A percentile compares a stretch with the other conserved stretches of the same genome.
Evolutionary conservation across 2,329 filamentous ascomycete genomes (phyloP).

Genomic region (Alternaria sp.): DNA sequence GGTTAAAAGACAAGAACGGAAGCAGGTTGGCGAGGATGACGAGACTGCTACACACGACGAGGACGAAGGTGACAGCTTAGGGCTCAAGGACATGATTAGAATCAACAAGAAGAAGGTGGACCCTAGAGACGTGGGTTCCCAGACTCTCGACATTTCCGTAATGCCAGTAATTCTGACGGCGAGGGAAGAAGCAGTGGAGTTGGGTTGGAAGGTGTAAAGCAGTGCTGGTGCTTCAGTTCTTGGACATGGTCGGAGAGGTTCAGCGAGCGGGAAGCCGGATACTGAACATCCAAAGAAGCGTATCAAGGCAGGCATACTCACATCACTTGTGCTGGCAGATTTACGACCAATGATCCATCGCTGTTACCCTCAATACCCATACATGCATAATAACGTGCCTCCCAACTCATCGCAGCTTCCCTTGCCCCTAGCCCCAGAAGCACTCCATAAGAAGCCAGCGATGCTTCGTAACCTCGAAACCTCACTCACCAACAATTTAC

Average conservation of each 20-base stretch:
- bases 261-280: neutral
- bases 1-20: neutral
- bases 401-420: neutral
- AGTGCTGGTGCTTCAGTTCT: neutral
- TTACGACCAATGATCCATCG: neutral
- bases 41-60: neutral
- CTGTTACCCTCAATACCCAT: neutral
- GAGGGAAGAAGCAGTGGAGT: conserved; percentile 8
- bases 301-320: neutral
- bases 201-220: conserved; percentile 3
- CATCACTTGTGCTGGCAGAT: neutral
- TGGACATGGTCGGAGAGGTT: neutral
- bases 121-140: neutral
- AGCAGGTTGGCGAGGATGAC: neutral
- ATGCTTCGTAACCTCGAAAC: neutral
- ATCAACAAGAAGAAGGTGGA: neutral
- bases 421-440: neutral
- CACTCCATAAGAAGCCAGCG: conserved; percentile 3
- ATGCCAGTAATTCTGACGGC: conserved; percentile 10
- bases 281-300: neutral
- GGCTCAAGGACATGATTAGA: neutral
- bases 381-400: neutral
- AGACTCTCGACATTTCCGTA: neutral
- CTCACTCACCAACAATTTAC: conserved; percentile 21
- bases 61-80: neutral